phyloP scores from a whole-genome alignment of 768 basidiomycete genomes.

The Leucocoprinus sp. region DNA sequence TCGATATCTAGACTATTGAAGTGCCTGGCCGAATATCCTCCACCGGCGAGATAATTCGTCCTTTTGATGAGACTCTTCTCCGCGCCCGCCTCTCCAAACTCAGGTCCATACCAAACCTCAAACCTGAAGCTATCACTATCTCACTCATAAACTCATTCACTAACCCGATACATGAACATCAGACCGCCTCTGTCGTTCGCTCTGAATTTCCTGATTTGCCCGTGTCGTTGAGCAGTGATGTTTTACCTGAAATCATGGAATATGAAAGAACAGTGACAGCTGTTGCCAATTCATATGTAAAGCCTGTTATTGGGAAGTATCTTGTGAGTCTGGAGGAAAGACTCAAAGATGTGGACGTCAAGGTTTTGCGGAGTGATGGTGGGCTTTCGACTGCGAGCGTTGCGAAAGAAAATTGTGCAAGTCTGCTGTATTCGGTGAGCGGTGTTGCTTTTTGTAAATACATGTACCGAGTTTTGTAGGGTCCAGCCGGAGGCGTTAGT shows the following conservation, averaged over 20 bases:
- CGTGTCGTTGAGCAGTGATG: constrained; percentile 18
- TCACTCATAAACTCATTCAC: constrained; percentile 22
- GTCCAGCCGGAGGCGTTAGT: constrained; percentile 22
- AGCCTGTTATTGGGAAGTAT: constrained; percentile 20
- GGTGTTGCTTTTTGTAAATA: background rate
- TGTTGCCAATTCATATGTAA: constrained; percentile 22
- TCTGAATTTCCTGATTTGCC: constrained; percentile 20
- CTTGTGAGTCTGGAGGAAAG: constrained; percentile 17
- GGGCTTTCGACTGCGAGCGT: constrained; percentile 17
- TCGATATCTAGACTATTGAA: constrained; percentile 18
- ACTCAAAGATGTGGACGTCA: constrained; percentile 16
- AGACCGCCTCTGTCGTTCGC: constrained; percentile 14
- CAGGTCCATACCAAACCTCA: constrained; percentile 12
- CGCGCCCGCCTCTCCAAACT: constrained; percentile 14
- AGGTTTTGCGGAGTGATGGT: constrained; percentile 21
- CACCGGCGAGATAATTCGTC: constrained; percentile 19
- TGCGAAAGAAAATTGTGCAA: constrained; percentile 21
- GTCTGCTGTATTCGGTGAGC: constrained; percentile 17
- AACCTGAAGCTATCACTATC: constrained; percentile 19
- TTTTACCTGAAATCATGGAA: constrained; percentile 21
- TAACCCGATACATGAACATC: constrained; percentile 18
- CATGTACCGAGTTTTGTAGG: constrained; percentile 3
- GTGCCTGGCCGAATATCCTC: constrained; percentile 22
- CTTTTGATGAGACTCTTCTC: constrained; percentile 17
- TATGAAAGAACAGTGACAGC: constrained; percentile 23